A percentile compares a stretch with the other conserved stretches of the same genome.
These are phyloP conservation scores for Berkeleyomyces rouxiae DNA, from an alignment of 2,329 filamentous ascomycete genomes.

Conservation along the genomic window DNA sequence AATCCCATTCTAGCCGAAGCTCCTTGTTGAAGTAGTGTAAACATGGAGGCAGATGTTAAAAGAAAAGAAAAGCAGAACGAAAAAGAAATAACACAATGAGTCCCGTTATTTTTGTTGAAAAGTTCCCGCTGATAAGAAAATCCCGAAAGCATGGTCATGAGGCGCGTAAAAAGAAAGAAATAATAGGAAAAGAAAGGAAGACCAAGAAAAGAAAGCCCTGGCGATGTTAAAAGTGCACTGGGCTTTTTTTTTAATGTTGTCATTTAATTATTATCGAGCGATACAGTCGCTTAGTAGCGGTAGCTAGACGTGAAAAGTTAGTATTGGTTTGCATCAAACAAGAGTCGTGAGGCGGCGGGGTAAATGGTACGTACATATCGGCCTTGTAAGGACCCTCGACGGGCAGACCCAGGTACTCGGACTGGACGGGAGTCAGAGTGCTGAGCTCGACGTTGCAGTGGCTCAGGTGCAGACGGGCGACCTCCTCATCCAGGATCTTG, in stretches of 20 bases:
- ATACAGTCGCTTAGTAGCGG: slow-evolving; percentile 26
- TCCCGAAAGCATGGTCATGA: slow-evolving; percentile 15
- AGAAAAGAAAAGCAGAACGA: slow-evolving; percentile 16
- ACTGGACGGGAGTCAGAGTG: slow-evolving; percentile 69
- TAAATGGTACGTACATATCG: slow-evolving; percentile 52
- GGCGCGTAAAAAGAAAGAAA: slow-evolving; percentile 12
- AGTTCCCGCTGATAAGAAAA: slow-evolving; percentile 13
- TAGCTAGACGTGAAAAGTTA: slow-evolving; percentile 20
- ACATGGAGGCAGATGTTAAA: slow-evolving; percentile 6
- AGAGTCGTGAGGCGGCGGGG: background rate
- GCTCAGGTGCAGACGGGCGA: slow-evolving; percentile 78
- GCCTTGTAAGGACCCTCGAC: slow-evolving; percentile 88
- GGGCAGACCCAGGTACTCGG: slow-evolving; percentile 82
- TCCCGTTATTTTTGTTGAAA: slow-evolving; percentile 15
- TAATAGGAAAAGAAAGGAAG: background rate
- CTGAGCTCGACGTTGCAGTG: slow-evolving; percentile 93
- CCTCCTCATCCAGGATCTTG: slow-evolving; percentile 98
- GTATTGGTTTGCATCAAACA: slow-evolving; percentile 2
- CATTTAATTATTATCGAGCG: slow-evolving; percentile 18
- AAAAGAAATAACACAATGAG: slow-evolving; percentile 7
- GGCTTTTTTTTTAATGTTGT: slow-evolving; percentile 15
- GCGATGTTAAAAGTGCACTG: slow-evolving; percentile 14
- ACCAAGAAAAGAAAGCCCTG: background rate
- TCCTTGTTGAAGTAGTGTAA: slow-evolving; percentile 6
- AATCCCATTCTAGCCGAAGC: slow-evolving; percentile 6